Base-by-base conservation (phyloP, 495 filamentous ascomycete species). In the Staphylotrichum longicolle region DNA sequence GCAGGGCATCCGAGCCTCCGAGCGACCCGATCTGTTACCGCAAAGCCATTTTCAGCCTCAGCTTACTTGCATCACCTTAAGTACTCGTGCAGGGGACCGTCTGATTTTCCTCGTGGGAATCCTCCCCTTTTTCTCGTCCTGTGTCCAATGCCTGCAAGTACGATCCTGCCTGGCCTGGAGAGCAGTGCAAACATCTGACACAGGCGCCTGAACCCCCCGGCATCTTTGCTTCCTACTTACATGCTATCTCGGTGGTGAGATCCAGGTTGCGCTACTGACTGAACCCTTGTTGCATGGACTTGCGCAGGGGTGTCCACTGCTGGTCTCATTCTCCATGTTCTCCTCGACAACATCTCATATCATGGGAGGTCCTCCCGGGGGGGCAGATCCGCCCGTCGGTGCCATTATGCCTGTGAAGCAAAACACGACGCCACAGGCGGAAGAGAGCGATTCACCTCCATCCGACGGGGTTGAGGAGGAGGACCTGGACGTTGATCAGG, bases 401-500 rank as follows among this genome's bases (percentile, higher is more conserved):
- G 20, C 45, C 34, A 7, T 3, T 34, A 30, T 27, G 41, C 57
- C 56, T 1, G 15, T 39, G 0, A 10, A 39, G 3, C 57, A 20
- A n/a, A 3, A 51, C 12, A 8, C 39, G 32, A 7, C 40, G 48
- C 48, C 57, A 65, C 15, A 64, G 62, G 20, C 53, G 14, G 47
- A 52, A 9, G 58, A 45, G 12, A 5, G 42, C 35, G 39, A 57
- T 55, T 51, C 47, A 30, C 32, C 60, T 10, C 53, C 34, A 54
- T 69, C 62, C 15, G 73, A 77, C n/a, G 62, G 66, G 9, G 60
- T 48, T 39, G 64, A 66, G 50, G 71, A 66, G 57, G 66, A 75
- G 4, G 59, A 62, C 33, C 46, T 78, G 44, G 75, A 75, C 41
- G 74, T 70, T 47, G 73, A 79, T 37, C 73, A 79, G 56, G 83